A percentile compares a stretch with the other conserved stretches of the same genome.
phyloP scores from a whole-genome alignment of 1,139 yeast species.

The Yamadazyma diddensiae region DNA sequence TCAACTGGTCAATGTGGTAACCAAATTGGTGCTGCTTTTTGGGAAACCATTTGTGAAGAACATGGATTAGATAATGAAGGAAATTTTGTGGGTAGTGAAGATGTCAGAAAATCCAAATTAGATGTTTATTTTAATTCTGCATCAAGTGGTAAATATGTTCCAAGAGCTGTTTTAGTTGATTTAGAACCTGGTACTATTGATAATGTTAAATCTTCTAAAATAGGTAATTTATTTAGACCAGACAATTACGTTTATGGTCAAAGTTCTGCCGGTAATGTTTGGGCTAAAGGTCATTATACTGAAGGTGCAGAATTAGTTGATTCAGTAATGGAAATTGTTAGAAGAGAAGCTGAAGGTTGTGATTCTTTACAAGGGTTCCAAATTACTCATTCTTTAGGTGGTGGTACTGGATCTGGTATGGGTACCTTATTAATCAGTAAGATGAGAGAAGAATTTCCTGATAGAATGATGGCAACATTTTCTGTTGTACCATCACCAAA shows the following conservation, averaged over 20 bases:
- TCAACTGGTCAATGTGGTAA: slow-evolving; percentile 99
- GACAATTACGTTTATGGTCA: slow-evolving; percentile 88
- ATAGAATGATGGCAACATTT: slow-evolving; percentile 94
- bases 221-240: slow-evolving; percentile 85
- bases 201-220: slow-evolving; percentile 69
- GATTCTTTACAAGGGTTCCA: slow-evolving; percentile 94
- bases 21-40: slow-evolving; percentile 97
- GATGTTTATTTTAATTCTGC: slow-evolving; percentile 57
- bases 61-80: slow-evolving; percentile 92
- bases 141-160: slow-evolving; percentile 83
- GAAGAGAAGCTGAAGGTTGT: slow-evolving; percentile 92
- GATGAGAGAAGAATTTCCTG: slow-evolving; percentile 86
- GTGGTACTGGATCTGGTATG: slow-evolving; percentile 97
- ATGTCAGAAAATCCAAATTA: slow-evolving; percentile 59
- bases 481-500: slow-evolving; percentile 91
- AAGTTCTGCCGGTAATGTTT: slow-evolving; percentile 89
- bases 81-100: slow-evolving; percentile 65
- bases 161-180: slow-evolving; percentile 89
- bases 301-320: slow-evolving; percentile 95
- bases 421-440: slow-evolving; percentile 80
- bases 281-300: slow-evolving; percentile 97
- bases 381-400: slow-evolving; percentile 90
- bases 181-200: slow-evolving; percentile 94
- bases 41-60: slow-evolving; percentile 97
- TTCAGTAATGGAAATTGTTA: slow-evolving; percentile 79